A percentile compares a stretch with the other conserved stretches of the same genome.
These are phyloP conservation scores for Kondoa malvinella DNA, from an alignment of 768 basidiomycete genomes.

Conservation along the genomic window DNA sequence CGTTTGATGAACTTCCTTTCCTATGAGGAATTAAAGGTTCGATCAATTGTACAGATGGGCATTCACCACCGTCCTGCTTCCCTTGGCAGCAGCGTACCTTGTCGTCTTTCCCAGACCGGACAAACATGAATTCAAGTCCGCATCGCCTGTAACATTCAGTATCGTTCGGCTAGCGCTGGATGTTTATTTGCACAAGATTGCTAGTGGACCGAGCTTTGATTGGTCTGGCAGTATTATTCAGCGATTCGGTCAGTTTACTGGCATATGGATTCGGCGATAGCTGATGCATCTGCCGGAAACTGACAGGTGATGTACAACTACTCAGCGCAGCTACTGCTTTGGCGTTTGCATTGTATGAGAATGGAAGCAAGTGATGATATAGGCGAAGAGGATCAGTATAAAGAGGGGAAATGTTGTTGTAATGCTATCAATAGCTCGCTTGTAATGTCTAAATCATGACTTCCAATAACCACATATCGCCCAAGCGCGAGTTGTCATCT, in stretches of 20 bases:
- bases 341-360: background rate
- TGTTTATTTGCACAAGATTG: background rate
- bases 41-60: background rate
- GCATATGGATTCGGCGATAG: too few species aligned
- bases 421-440: background rate
- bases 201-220: background rate
- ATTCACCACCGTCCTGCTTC: background rate
- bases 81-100: background rate
- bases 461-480: too few species aligned
- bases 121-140: background rate
- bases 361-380: background rate
- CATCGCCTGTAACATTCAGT: conserved; percentile 1
- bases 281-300: too few species aligned
- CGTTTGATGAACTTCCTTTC: background rate
- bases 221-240: background rate
- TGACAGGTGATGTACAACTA: background rate
- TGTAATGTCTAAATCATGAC: background rate
- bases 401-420: background rate
- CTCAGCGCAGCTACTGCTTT: background rate
- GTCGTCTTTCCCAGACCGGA: conserved; percentile 2
- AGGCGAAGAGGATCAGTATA: background rate
- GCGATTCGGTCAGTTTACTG: too few species aligned
- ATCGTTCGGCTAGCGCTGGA: conserved; percentile 2
- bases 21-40: background rate
- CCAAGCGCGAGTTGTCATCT: too few species aligned